Evolutionary conservation across 257 asterid genomes (phyloP).

Genomic region (Ilex asprella): DNA sequence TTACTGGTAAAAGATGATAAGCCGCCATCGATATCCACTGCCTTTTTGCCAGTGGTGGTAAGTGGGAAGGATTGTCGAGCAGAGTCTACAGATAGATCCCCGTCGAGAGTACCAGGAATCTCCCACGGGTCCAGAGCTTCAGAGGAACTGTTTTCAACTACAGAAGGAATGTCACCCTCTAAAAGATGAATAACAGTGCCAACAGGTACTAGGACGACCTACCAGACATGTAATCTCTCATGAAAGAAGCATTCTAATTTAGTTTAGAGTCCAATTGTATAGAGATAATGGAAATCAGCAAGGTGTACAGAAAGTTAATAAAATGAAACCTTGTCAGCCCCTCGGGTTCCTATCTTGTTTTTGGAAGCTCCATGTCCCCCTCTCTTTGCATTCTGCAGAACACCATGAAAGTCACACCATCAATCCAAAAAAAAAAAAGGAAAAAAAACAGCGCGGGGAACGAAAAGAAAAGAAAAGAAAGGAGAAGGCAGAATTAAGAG

Average conservation of each 20-base stretch:
- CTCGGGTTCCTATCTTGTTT: conserved; percentile 86
- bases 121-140: conserved; percentile 83
- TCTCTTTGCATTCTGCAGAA: conserved; percentile 70
- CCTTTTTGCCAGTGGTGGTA: conserved; percentile 10
- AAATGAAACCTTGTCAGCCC: conserved; percentile 68
- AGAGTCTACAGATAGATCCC: conserved; percentile 27
- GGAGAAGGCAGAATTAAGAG: conserved; percentile 4
- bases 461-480: not conserved
- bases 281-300: conserved; percentile 8
- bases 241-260: conserved; percentile 2
- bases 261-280: conserved; percentile 10
- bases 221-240: conserved; percentile 10
- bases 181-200: conserved; percentile 87
- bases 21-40: conserved; percentile 9
- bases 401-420: conserved; percentile 7
- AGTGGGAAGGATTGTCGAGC: conserved; percentile 22
- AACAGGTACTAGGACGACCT: conserved; percentile 83
- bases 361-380: conserved; percentile 89
- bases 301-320: conserved; percentile 9
- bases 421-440: not conserved
- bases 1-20: conserved; percentile 12
- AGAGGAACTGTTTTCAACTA: conserved; percentile 53
- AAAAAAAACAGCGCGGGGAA: too few relatives aligned
- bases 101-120: conserved; percentile 58
- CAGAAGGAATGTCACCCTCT: conserved; percentile 69